These are phyloP conservation scores for Solanum paucissectum DNA, from an alignment of 257 asterid species.

Conservation along the genomic window DNA sequence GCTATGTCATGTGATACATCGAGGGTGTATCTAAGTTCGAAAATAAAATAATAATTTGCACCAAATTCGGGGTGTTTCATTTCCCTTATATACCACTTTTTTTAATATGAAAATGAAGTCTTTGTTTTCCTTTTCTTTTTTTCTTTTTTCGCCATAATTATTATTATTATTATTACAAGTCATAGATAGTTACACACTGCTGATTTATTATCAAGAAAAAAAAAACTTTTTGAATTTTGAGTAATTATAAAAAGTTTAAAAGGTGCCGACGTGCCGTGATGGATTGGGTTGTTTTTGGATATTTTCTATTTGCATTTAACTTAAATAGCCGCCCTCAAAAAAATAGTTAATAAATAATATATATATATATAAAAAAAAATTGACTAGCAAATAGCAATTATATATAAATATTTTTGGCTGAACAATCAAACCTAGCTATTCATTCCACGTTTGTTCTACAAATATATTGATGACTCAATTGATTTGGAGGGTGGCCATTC, in stretches of 20 bases:
- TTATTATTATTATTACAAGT: not conserved
- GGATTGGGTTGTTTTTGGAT: not conserved
- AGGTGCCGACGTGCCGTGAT: not conserved
- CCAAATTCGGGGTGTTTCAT: not conserved
- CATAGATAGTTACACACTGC: not conserved
- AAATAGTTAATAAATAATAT: not conserved
- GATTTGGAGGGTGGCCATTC: too few species aligned
- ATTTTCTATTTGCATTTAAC: not conserved
- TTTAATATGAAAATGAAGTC: not conserved
- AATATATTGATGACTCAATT: too few species aligned
- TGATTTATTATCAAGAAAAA: not conserved
- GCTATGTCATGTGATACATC: too few species aligned
- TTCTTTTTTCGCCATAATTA: not conserved
- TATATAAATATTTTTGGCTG: not conserved
- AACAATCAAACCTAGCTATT: not conserved
- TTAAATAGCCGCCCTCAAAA: not conserved
- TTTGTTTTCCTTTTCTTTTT: not conserved
- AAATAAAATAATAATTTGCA: too few species aligned
- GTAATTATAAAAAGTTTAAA: not conserved
- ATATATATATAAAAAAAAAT: too few species aligned
- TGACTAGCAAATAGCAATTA: not conserved
- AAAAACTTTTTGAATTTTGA: not conserved
- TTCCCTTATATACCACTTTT: not conserved
- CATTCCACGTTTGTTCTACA: not conserved
- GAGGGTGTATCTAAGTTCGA: too few species aligned